Evolutionary conservation across 2,329 filamentous ascomycete genomes (phyloP), one percentile per base, ranked within the genome.

Genomic region (Fusarium illudens): DNA sequence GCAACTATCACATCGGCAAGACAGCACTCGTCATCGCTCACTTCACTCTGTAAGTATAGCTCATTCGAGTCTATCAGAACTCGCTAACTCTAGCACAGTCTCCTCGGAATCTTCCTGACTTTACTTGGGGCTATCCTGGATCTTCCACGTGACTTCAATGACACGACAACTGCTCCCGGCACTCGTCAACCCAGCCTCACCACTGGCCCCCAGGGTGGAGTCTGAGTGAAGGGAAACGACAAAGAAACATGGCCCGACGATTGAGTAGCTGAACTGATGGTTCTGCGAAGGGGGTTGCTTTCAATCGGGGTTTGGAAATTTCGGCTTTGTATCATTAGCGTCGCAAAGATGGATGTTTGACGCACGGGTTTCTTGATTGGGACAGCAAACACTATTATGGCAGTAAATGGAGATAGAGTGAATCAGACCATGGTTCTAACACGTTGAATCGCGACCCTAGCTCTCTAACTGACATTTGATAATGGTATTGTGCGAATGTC

Each of bases 41-140:
- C 37, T 12, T 75, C 37, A 71, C 66, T 37, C 4, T 77, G 75
- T 77, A 62, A 66, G 73, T 69, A 22, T 32, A 15, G 10, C 44
- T 8, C 15, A 19, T 19, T 19, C 33, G 13, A 9, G 9, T 7
- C 15, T 15, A 10, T 19, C 19, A 20, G 12, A 34, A 34, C 15
- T 48, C 19, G 46, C 61, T 75, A 22, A 75, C 58, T 15, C n/a
- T 22, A 10, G 22, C 8, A 6, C 30, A 76, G 73, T 25, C 11
- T 71, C 5, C 11, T 75, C 15, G 73, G 62, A 34, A 44, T 72
- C 36, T 22, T 71, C 5, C 17, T 73, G 34, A 60, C 70, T 25
- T 57, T 72, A 33, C 2, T 71, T 6, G 53, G 64, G 15, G 67
- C 71, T 15, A 52, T 60, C 25, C 15, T 73, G 12, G 71, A 71